Base-by-base conservation (phyloP, 768 basidiomycete genomes). In the Naematelia aurantialba region DNA sequence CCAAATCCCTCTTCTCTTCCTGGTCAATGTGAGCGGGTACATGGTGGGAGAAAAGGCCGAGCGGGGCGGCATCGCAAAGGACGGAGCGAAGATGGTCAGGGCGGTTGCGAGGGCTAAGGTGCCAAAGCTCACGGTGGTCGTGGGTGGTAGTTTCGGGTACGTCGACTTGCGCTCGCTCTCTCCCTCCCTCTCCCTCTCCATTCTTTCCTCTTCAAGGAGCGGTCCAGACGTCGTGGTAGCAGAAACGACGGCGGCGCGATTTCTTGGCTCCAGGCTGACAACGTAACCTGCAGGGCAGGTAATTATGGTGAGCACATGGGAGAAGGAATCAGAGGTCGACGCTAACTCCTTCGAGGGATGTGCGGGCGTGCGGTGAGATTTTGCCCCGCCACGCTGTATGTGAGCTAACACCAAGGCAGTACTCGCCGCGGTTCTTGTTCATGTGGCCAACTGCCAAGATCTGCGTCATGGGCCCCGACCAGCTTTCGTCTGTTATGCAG, bases 401-500 rank as follows among this genome's bases (percentile, higher is more conserved):
- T 26, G 26, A 34, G 56, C 59, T 56, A n/a, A 61, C 21, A n/a
- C n/a, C n/a, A n/a, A 51, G 49, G 21, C 51, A 92, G 86, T 97
- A 94, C 78, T 91, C 89, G 3, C 92, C 93, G 17, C 83, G 91
- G 60, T 96, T 97, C 82, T 78, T 97, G 52, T 97, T 90, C 89
- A 93, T 92, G 90, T 97, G 93, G 93, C 92, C 92, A 86, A 92
- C 92, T 65, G 89, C 92, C 31, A 92, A 88, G 76, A 87, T 94
- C 1, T 89, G 88, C 14, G 93, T 97, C 34, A 97, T 97, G 92
- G 92, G 93, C 31, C 89, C 89, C 1, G 88, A 85, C 8, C 93
- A 96, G 73, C 83, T 97, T 24, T 90, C 89, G 10, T 87, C 89
- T 69, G 92, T 97, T 42, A 97, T 97, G 93, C 80, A 87, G 13